These are phyloP conservation scores for Dianthus caryophyllus DNA, from an alignment of 148 eudicot genomes.

Conservation along the genomic window DNA sequence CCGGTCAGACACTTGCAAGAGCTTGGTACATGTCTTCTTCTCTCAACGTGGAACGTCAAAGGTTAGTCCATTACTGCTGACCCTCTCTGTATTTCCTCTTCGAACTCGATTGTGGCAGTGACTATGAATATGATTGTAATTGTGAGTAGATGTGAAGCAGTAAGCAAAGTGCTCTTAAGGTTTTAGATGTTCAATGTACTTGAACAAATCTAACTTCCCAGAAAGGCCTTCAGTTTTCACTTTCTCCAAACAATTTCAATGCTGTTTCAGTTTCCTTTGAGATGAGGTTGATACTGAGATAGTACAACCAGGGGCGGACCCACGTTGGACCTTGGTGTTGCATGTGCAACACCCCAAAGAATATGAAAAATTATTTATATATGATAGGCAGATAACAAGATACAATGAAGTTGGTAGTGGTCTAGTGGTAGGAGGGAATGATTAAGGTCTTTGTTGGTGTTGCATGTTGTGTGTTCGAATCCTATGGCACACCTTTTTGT, in stretches of 20 bases:
- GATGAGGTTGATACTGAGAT: too few relatives aligned
- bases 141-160: background rate
- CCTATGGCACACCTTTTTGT: too few relatives aligned
- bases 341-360: too few relatives aligned
- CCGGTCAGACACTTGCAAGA: slow-evolving; percentile 81
- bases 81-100: background rate
- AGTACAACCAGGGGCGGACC: too few relatives aligned
- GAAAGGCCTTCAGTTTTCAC: background rate
- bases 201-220: background rate
- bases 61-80: slow-evolving; percentile 32
- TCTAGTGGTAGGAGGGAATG: too few relatives aligned
- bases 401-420: too few relatives aligned
- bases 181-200: background rate
- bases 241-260: background rate
- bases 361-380: too few relatives aligned
- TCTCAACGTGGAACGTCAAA: slow-evolving; percentile 89
- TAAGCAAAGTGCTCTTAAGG: background rate
- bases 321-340: too few relatives aligned
- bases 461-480: too few relatives aligned
- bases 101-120: too few relatives aligned
- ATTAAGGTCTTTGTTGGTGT: too few relatives aligned
- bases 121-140: background rate
- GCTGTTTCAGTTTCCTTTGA: background rate
- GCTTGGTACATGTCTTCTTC: slow-evolving; percentile 89
- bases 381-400: too few relatives aligned